These are phyloP conservation scores for Agrocybe pediades DNA, from an alignment of 768 basidiomycete species.

Conservation along the genomic window DNA sequence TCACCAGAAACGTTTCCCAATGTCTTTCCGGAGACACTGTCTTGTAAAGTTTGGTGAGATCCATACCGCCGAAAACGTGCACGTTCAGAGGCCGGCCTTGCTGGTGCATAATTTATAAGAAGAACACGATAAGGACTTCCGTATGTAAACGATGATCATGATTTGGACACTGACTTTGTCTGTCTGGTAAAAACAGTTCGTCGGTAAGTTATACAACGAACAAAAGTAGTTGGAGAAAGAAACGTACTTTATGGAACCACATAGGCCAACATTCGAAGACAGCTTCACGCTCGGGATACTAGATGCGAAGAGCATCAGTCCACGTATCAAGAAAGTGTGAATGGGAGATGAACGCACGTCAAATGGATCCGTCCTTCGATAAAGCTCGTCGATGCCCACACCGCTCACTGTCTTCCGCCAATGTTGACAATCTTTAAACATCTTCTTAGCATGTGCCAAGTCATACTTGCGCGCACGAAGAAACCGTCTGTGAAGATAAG, in stretches of 20 bases:
- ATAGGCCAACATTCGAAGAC: conserved; percentile 80
- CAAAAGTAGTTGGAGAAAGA: background rate
- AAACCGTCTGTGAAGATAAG: conserved; percentile 67
- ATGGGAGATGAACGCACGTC: conserved; percentile 49
- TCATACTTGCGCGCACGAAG: conserved; percentile 72
- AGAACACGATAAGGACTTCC: too few species aligned
- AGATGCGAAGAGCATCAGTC: background rate
- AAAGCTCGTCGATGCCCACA: conserved; percentile 66
- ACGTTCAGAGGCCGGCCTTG: conserved; percentile 75
- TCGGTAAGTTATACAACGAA: too few species aligned
- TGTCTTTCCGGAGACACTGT: conserved; percentile 59
- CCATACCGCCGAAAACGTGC: conserved; percentile 61
- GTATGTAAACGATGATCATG: background rate
- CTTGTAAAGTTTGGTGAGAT: conserved; percentile 58
- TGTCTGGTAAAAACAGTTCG: conserved; percentile 38
- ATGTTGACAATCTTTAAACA: conserved; percentile 66
- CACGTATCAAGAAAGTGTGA: background rate
- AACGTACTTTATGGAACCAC: conserved; percentile 73
- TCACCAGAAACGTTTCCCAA: conserved; percentile 66
- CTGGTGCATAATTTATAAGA: conserved; percentile 29
- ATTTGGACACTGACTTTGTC: conserved; percentile 55
- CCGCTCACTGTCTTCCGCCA: conserved; percentile 70
- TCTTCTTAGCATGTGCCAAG: conserved; percentile 57
- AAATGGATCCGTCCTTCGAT: conserved; percentile 63
- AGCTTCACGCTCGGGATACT: conserved; percentile 72